phyloP scores from a whole-genome alignment of 1,284 basidiomycete genomes.

The Retiboletus fuscus region DNA sequence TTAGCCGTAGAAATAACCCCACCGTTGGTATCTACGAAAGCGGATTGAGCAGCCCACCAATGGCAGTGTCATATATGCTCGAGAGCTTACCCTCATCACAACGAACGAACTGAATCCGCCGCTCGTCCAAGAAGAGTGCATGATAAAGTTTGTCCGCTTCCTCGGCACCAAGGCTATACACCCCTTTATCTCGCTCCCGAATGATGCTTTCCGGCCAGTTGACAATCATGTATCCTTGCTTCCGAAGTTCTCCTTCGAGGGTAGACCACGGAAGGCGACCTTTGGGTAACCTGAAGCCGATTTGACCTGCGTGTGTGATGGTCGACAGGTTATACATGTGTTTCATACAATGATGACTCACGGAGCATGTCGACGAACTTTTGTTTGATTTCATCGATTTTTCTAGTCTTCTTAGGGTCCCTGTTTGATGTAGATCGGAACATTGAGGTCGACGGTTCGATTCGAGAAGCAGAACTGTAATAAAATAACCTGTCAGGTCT shows the following conservation, averaged over 20 bases:
- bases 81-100: not conserved
- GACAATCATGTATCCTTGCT: too few relatives aligned
- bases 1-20: too few relatives aligned
- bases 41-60: too few relatives aligned
- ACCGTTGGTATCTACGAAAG: too few relatives aligned
- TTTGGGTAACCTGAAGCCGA: too few relatives aligned
- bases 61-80: not conserved
- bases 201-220: too few relatives aligned
- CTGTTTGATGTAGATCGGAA: not conserved
- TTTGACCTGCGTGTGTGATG: not conserved
- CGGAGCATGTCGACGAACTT: slow-evolving; percentile 32
- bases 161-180: slow-evolving; percentile 17
- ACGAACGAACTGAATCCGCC: slow-evolving; percentile 20
- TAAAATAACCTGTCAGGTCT: too few relatives aligned
- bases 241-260: too few relatives aligned
- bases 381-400: too few relatives aligned
- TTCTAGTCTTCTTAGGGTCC: not conserved
- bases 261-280: too few relatives aligned
- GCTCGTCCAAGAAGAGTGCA: slow-evolving; percentile 18
- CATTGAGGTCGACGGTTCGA: not conserved
- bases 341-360: not conserved
- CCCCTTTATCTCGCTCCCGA: slow-evolving; percentile 15
- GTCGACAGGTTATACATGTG: slow-evolving; percentile 23
- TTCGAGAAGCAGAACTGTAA: too few relatives aligned
- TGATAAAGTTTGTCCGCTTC: slow-evolving; percentile 19